A percentile compares a stretch with the other conserved stretches of the same genome.
Conservation (phyloP, 768 basidiomycete species). For the Termitomyces eurrhizus region DNA sequence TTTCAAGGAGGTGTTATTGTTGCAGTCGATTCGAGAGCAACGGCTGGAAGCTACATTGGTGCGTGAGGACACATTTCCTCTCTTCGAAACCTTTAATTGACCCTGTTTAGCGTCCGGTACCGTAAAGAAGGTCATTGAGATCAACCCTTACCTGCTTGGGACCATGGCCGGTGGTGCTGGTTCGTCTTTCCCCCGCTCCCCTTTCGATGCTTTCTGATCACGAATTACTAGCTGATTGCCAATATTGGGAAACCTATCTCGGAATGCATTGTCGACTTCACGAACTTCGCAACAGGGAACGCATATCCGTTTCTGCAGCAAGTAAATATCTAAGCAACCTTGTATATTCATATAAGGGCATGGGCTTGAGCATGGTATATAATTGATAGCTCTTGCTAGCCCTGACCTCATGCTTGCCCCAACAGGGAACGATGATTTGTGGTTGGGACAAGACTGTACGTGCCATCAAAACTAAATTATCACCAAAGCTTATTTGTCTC, state of each 20-base stretch:
- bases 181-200: slow-evolving; percentile 28
- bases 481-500: slow-evolving; percentile 1
- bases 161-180: slow-evolving; percentile 99
- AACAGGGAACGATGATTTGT: slow-evolving; percentile 97
- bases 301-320: slow-evolving; percentile 98
- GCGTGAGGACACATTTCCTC: slow-evolving; percentile 19
- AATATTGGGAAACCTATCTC: slow-evolving; percentile 99
- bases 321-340: slow-evolving; percentile 97
- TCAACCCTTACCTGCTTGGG: slow-evolving; percentile 97
- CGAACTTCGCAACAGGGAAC: slow-evolving; percentile 93
- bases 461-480: slow-evolving; percentile 5
- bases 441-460: slow-evolving; percentile 98
- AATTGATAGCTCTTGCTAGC: neutral
- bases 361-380: slow-evolving; percentile 98
- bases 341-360: slow-evolving; percentile 97
- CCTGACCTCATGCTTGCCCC: neutral
- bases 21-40: slow-evolving; percentile 98
- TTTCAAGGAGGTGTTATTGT: slow-evolving; percentile 97
- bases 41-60: slow-evolving; percentile 97
- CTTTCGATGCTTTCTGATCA: neutral
- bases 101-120: slow-evolving; percentile 80
- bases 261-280: slow-evolving; percentile 97
- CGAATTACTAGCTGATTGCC: slow-evolving; percentile 72
- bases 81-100: slow-evolving; percentile 1
- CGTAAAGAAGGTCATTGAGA: slow-evolving; percentile 99